phyloP scores from a whole-genome alignment of 257 asterid genomes.

The Oldenlandia corymbosa region DNA sequence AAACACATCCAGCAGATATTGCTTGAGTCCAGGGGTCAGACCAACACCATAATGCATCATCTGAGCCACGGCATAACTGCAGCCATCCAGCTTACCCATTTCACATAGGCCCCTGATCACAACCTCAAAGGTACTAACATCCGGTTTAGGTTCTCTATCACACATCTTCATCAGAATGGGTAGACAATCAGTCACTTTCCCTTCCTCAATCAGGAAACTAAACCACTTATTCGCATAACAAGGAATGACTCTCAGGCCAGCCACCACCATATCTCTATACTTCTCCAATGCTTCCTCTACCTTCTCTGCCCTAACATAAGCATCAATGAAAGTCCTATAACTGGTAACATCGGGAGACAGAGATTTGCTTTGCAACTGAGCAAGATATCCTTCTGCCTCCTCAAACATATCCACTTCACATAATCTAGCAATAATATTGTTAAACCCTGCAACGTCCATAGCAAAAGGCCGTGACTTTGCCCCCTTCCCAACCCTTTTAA shows the following conservation, averaged over 20 bases:
- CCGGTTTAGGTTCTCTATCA: conserved; percentile 77
- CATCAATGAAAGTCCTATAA: conserved; percentile 62
- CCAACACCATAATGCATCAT: conserved; percentile 56
- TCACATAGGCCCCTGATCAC: conserved; percentile 60
- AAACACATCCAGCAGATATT: conserved; percentile 48
- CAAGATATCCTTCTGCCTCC: conserved; percentile 63
- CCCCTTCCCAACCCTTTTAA: conserved; percentile 69
- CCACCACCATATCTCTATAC: conserved; percentile 64
- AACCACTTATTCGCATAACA: conserved; percentile 76
- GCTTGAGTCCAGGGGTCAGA: conserved; percentile 46
- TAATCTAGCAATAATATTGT: conserved; percentile 62
- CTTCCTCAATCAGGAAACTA: conserved; percentile 57
- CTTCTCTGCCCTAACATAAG: conserved; percentile 50
- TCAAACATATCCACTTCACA: conserved; percentile 74
- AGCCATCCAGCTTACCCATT: conserved; percentile 41
- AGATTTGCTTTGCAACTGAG: conserved; percentile 47
- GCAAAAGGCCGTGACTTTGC: conserved; percentile 71
- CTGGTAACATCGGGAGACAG: conserved; percentile 70
- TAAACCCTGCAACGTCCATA: conserved; percentile 82
- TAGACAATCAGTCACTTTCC: conserved; percentile 51
- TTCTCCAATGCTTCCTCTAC: conserved; percentile 56
- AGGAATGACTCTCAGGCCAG: conserved; percentile 75
- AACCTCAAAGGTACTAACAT: conserved; percentile 64
- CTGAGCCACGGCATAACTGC: conserved; percentile 40
- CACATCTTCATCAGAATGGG: conserved; percentile 63